A percentile compares a stretch with the other conserved stretches of the same genome.
phyloP scores from a whole-genome alignment of 2,329 filamentous ascomycete species.

The Talaromyces albobiverticillius region DNA sequence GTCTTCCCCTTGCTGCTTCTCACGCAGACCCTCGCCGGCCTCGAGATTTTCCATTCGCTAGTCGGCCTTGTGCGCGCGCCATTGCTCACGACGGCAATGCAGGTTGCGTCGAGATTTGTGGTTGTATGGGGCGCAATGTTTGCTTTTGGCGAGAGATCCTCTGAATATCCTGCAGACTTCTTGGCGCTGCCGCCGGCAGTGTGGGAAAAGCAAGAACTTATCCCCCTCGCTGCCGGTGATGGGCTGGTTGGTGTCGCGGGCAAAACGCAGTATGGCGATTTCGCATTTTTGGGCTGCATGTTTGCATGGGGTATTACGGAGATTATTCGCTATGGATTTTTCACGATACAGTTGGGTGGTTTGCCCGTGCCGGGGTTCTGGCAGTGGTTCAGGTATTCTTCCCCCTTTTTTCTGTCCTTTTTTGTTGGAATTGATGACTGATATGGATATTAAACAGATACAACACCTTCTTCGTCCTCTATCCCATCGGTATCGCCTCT shows the following conservation, averaged over 20 bases:
- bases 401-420: neutral
- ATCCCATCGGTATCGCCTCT: constrained; percentile 85
- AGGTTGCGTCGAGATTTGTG: constrained; percentile 81
- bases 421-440: constrained; percentile 7
- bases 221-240: constrained; percentile 14
- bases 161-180: neutral
- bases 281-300: constrained; percentile 53
- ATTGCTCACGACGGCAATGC: constrained; percentile 80
- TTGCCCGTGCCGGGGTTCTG: constrained; percentile 62
- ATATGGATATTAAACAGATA: constrained; percentile 46
- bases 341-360: constrained; percentile 63
- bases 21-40: constrained; percentile 76
- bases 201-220: neutral
- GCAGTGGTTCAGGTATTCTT: constrained; percentile 68
- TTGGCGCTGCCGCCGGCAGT: neutral
- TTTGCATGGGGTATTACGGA: constrained; percentile 87
- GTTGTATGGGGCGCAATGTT: constrained; percentile 84
- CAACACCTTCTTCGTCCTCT: constrained; percentile 89
- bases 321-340: constrained; percentile 90
- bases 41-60: constrained; percentile 81
- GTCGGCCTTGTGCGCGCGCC: constrained; percentile 82
- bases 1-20: constrained; percentile 48
- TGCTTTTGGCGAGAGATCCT: constrained; percentile 65
- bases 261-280: constrained; percentile 32
- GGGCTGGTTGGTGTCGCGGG: constrained; percentile 28